Base-by-base conservation (phyloP, 148 eudicot species). In the Cornus controversa region DNA sequence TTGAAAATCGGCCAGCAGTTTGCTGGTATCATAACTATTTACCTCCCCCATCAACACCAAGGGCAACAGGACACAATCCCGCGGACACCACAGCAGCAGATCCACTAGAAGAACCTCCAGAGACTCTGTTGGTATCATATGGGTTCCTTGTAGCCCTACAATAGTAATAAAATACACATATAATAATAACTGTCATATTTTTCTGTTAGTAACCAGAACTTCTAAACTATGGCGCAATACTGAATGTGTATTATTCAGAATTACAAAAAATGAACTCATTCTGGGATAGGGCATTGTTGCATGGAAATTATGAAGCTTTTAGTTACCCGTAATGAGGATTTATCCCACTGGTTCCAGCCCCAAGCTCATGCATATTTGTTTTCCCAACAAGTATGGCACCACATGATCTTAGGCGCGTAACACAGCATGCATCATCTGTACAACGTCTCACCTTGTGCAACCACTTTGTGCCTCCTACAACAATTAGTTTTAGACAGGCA, bases 31-130 rank as follows among this genome's bases (percentile, higher is more conserved):
- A 50, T 31, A 76, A 67, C 14, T 67, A 47, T 24, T 74, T 88
- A 96, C 99, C 99, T 75, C 98, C 99, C n/a, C 99, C 99, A 79
- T 96, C 99, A 80, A 96, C 97, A 75, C 98, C 99, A 69, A 96
- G 97, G 31, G 99, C 92, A 66, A 84, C 87, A 78, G 99, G 99
- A 87, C 99, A 96, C 79, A 96, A 77, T 65, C 99, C 99, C 73
- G 99, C 90, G 73, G 89, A 84, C 24, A 96, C 99, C 47, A 96
- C 94, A 27, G 98, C 92, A 58, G 98, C 99, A 68, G 99, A 96
- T 70, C 99, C 99, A 88, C 99, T 91, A 40, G 99, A 96, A 73
- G 99, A 96, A 54, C 99, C 99, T 29, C 99, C 99, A 2, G 97
- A 63, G 65, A 96, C 83, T 83, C 81, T 88, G 53, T 77, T 84